Evolutionary conservation across 306 rosid species (phyloP), one percentile per base, ranked within the genome.

Genomic region (Cucumis sativus): DNA sequence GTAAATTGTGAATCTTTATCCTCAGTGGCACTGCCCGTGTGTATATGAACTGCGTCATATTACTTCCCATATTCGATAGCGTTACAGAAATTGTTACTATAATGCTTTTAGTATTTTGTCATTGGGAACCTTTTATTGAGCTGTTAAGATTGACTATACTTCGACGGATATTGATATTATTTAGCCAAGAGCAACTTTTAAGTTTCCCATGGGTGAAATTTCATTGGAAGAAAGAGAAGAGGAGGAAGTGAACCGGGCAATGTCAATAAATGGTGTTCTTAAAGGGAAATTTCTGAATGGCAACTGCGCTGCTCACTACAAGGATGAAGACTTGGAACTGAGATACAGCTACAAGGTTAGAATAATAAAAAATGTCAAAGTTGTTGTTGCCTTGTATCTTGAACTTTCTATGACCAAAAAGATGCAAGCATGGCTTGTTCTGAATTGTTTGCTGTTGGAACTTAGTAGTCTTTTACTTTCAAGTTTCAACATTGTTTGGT

Each of bases 151-250:
- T 54, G 78, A 74, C 35, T 16, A 9, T 52, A 47, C 20, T 58
- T 75, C 9, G 33, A 28, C 23, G 8, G 12, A 72, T 12, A n/a
- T 37, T 21, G 54, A 57, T 21, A 60, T 82, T 81, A 77, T 84
- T 87, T 91, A 95, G 98, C 97, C 98, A 39, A 95, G 75, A 86
- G 88, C 98, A 71, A 92, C 98, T 69, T 81, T 95, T 66, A 90
- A 77, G 83, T 95, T 87, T 83, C 98, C 98, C 30, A 67, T 85
- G 33, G 98, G 98, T 70, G 96, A 95, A 86, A 85, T 95, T 76
- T 85, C 93, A 7, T 67, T 95, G 25, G 88, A 89, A 80, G 97
- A 94, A 80, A 87, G 67, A 56, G 86, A 89, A 62, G 94, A 84
- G 41, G 96, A 89, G 83, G 91, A 94, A 59, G 80, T 20, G 58